These are phyloP conservation scores for Agaricus subrufescens DNA, from an alignment of 768 basidiomycete species.

Conservation along the genomic window DNA sequence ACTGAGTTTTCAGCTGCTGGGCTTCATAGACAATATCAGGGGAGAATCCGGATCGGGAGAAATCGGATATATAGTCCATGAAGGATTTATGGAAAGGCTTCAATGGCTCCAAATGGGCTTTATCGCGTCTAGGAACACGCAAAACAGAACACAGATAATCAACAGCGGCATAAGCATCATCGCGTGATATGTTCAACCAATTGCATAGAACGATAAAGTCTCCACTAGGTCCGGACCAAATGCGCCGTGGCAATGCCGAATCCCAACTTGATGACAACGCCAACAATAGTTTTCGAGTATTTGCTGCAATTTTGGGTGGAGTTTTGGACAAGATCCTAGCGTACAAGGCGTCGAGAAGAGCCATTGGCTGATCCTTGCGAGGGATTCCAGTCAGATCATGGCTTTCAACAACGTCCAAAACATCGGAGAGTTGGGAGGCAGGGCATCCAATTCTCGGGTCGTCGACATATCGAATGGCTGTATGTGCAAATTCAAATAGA, in stretches of 20 bases:
- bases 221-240: neutral
- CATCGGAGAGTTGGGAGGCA: neutral
- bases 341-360: constrained; percentile 6
- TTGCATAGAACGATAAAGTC: neutral
- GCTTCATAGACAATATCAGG: too few relatives aligned
- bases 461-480: neutral
- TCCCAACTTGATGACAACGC: neutral
- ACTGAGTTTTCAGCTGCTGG: too few relatives aligned
- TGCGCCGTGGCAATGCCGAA: neutral
- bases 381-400: too few relatives aligned
- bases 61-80: too few relatives aligned
- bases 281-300: neutral
- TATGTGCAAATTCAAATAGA: neutral
- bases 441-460: neutral
- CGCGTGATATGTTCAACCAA: too few relatives aligned
- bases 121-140: too few relatives aligned
- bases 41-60: too few relatives aligned
- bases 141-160: too few relatives aligned
- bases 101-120: too few relatives aligned
- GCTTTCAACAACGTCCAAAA: neutral
- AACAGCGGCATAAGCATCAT: too few relatives aligned
- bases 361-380: neutral
- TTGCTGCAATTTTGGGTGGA: neutral
- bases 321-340: neutral
- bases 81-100: too few relatives aligned